Percentiles rank a stretch among this genome's conserved stretches.
Conservation (phyloP, 192 early-diverging fungal species). For the Coemansia sp. region DNA sequence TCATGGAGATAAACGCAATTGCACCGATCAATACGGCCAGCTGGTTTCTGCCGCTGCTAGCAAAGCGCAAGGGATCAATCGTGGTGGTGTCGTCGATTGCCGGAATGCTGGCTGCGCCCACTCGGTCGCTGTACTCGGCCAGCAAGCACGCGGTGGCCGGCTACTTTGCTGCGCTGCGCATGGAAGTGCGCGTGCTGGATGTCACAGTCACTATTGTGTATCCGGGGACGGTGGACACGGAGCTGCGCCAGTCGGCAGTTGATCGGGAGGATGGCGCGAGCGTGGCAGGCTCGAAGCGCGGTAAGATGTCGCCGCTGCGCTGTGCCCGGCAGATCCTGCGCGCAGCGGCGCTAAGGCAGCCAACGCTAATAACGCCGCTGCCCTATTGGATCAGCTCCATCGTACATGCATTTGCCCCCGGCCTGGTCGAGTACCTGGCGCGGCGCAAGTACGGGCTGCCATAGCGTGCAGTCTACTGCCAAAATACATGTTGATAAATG, state of each 20-base stretch:
- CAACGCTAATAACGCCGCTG: constrained; percentile 62
- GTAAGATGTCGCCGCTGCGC: constrained; percentile 55
- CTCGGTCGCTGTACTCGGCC: constrained; percentile 71
- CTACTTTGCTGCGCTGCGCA: constrained; percentile 76
- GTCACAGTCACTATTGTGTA: constrained; percentile 64
- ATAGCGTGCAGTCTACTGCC: too few species aligned
- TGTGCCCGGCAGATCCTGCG: constrained; percentile 65
- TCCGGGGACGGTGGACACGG: constrained; percentile 75
- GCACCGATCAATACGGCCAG: constrained; percentile 55
- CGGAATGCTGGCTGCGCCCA: constrained; percentile 68
- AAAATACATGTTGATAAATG: background rate
- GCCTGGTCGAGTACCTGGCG: constrained; percentile 62
- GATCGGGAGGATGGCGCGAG: constrained; percentile 28
- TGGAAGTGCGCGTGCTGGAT: constrained; percentile 60
- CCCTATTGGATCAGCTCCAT: constrained; percentile 53
- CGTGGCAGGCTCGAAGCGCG: constrained; percentile 42
- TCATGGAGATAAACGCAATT: constrained; percentile 58
- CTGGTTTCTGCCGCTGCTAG: constrained; percentile 56
- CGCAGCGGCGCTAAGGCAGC: constrained; percentile 46
- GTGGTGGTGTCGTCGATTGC: constrained; percentile 75
- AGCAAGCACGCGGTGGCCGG: constrained; percentile 79
- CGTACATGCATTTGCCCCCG: constrained; percentile 55
- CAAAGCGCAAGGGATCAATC: constrained; percentile 41
- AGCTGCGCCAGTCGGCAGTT: constrained; percentile 62
- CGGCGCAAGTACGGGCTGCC: constrained; percentile 64